phyloP scores from a whole-genome alignment of 768 basidiomycete genomes.

The Tephrocybe sp. region DNA sequence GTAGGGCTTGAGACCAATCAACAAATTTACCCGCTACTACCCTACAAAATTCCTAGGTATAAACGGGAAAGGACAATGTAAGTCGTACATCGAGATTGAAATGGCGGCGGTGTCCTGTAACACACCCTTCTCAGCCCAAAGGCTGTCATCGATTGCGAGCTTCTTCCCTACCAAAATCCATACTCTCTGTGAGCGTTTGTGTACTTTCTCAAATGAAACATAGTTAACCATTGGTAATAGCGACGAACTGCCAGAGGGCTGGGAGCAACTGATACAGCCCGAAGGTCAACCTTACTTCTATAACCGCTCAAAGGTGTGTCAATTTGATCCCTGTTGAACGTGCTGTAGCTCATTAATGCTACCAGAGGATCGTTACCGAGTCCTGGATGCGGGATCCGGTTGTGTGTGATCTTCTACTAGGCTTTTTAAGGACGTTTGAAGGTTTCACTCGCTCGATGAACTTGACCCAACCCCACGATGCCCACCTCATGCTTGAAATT shows the following conservation, averaged over 20 bases:
- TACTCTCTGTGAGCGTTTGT: not conserved
- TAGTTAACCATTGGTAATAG: not conserved
- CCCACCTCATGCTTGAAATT: slow-evolving; percentile 5
- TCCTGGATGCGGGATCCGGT: slow-evolving; percentile 3
- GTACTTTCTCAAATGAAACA: not conserved
- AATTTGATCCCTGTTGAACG: too few relatives aligned
- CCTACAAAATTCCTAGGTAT: slow-evolving; percentile 7
- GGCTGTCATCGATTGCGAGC: not conserved
- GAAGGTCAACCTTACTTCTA: slow-evolving; percentile 16
- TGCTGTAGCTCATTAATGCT: too few relatives aligned
- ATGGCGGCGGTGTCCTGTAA: too few relatives aligned
- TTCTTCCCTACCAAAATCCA: not conserved
- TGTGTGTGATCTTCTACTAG: not conserved
- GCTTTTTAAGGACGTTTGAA: not conserved
- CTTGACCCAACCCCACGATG: not conserved
- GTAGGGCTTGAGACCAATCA: not conserved
- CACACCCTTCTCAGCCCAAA: not conserved
- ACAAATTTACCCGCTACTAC: slow-evolving; percentile 3
- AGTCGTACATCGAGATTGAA: not conserved
- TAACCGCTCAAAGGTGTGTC: slow-evolving; percentile 1
- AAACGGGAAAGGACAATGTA: slow-evolving; percentile 10
- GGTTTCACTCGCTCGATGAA: not conserved
- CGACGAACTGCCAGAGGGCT: slow-evolving; percentile 2
- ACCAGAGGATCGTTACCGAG: slow-evolving; percentile 10
- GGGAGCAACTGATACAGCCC: slow-evolving; percentile 6